Evolutionary conservation across 75 land plant genomes (phyloP).

Genomic region (Picea glauca): DNA sequence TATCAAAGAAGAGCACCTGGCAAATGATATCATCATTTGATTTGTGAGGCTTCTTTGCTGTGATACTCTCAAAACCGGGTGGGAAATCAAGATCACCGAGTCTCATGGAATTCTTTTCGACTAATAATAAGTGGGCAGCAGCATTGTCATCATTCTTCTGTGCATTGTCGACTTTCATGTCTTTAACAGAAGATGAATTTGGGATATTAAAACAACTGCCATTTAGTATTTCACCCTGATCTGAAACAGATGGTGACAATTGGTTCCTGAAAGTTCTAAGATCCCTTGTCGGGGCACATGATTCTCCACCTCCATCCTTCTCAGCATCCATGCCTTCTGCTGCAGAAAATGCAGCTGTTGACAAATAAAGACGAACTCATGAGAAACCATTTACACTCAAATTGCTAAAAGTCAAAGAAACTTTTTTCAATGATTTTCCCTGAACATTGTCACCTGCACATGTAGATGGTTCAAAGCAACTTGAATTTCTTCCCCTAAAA

Average conservation of each 20-base stretch:
- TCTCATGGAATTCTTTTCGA: not conserved
- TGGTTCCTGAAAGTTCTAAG: not conserved
- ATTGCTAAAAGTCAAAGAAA: not conserved
- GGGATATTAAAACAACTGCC: not conserved
- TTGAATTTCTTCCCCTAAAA: slow-evolving; percentile 35
- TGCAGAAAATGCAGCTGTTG: not conserved
- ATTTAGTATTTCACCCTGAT: not conserved
- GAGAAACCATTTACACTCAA: not conserved
- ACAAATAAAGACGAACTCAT: not conserved
- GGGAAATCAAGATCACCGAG: not conserved
- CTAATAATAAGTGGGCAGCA: not conserved
- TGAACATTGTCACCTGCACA: not conserved
- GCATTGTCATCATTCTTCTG: not conserved
- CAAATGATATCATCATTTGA: not conserved
- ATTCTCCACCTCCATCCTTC: not conserved
- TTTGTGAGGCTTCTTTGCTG: not conserved
- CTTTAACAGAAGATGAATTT: not conserved
- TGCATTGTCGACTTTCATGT: not conserved
- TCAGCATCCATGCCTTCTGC: slow-evolving; percentile 3
- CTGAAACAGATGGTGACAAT: not conserved
- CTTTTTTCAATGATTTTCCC: not conserved
- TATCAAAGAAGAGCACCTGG: not conserved
- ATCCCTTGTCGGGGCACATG: not conserved
- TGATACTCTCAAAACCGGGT: not conserved
- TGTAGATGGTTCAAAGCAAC: slow-evolving; percentile 13